Conservation (phyloP, 257 asterid species). For the Rhazya stricta region DNA sequence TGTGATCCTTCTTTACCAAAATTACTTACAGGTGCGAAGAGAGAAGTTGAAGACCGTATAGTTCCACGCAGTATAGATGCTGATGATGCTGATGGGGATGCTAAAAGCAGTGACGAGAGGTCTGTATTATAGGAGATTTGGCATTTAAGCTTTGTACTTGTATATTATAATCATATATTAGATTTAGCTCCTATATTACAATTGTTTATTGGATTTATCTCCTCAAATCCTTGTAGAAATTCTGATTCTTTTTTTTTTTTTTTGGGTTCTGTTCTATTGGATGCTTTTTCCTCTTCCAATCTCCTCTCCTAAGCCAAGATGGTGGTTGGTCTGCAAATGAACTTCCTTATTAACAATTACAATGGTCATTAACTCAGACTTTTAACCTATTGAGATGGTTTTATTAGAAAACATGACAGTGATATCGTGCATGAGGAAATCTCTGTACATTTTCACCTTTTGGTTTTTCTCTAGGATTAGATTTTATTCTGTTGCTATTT, state of each 20-base stretch:
- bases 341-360: not conserved
- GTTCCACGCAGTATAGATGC: constrained; percentile 76
- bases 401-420: not conserved
- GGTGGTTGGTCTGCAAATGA: not conserved
- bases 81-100: constrained; percentile 72
- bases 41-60: constrained; percentile 75
- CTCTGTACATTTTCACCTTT: not conserved
- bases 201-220: not conserved
- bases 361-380: not conserved
- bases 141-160: not conserved
- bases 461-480: not conserved
- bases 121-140: constrained; percentile 8
- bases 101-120: constrained; percentile 67
- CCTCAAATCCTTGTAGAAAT: not conserved
- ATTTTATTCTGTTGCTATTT: not conserved
- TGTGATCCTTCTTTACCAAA: not conserved
- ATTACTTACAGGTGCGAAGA: constrained; percentile 51
- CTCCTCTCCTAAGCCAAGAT: not conserved
- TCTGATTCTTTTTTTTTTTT: not conserved
- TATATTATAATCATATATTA: not conserved
- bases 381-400: not conserved
- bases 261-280: not conserved
- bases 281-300: not conserved
- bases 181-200: not conserved
- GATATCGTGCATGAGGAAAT: not conserved